phyloP scores from a whole-genome alignment of 73 alveolate genomes.

The Uronychia binucleata region DNA sequence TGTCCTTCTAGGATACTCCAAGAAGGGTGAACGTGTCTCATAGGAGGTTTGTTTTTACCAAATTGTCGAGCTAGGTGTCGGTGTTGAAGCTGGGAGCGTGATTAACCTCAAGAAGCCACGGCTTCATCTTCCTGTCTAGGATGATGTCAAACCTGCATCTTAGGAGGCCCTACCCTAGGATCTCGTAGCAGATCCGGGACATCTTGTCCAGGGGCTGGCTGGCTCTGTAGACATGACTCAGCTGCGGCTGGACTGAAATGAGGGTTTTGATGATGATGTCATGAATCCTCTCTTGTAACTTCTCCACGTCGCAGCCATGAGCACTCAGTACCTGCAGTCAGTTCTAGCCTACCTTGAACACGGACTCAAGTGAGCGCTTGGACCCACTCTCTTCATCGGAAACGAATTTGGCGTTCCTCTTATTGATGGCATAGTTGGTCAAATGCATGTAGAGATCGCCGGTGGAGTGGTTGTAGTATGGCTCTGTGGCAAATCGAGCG shows the following conservation, averaged over 20 bases:
- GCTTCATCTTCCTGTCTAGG: conserved; percentile 43
- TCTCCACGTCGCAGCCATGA: neutral
- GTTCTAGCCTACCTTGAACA: too few relatives aligned
- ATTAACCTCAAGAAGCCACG: conserved; percentile 53
- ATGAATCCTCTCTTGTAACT: conserved; percentile 7
- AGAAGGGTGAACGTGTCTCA: conserved; percentile 38
- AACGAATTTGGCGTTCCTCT: conserved; percentile 13
- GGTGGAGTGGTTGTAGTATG: conserved; percentile 14
- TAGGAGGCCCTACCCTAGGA: too few relatives aligned
- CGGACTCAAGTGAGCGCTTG: too few relatives aligned
- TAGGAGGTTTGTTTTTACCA: conserved; percentile 34
- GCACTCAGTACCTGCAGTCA: too few relatives aligned
- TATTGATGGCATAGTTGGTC: conserved; percentile 45
- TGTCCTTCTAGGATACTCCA: conserved; percentile 10
- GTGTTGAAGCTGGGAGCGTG: conserved; percentile 59
- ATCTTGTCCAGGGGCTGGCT: too few relatives aligned
- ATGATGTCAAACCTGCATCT: conserved; percentile 51
- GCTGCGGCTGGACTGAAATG: neutral
- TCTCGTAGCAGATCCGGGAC: conserved; percentile 50
- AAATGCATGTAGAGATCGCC: conserved; percentile 26
- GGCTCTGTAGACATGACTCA: conserved; percentile 19
- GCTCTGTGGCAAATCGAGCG: conserved; percentile 66
- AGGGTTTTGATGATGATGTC: conserved; percentile 30
- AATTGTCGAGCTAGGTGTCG: conserved; percentile 54
- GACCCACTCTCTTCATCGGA: too few relatives aligned